Percentiles rank a stretch among this genome's conserved stretches.
Evolutionary conservation across 352 stramenopile species (phyloP).

Genomic region (Pythium guiyangense): DNA sequence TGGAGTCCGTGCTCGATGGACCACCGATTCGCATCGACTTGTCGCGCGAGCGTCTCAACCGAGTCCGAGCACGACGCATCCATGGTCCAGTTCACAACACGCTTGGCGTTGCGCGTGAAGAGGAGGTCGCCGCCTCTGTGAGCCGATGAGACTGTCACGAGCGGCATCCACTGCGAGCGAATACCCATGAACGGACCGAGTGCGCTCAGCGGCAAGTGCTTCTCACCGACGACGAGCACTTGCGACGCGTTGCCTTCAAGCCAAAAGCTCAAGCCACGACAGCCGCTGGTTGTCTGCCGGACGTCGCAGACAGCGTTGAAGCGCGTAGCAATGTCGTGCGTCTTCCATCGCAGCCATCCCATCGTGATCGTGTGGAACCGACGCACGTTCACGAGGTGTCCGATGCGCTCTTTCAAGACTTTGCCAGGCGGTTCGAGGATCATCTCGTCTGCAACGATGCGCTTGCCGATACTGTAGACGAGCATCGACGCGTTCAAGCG

Average conservation of each 20-base stretch:
- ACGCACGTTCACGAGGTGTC: conserved; percentile 30
- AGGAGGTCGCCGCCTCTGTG: conserved; percentile 29
- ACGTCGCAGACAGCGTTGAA: conserved; percentile 34
- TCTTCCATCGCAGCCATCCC: conserved; percentile 30
- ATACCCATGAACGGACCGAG: conserved; percentile 33
- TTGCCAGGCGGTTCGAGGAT: conserved; percentile 6
- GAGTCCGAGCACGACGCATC: conserved; percentile 31
- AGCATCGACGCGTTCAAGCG: conserved; percentile 35
- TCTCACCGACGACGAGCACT: conserved; percentile 34
- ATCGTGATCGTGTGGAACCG: conserved; percentile 45
- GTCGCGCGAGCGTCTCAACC: conserved; percentile 29
- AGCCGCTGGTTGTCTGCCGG: conserved; percentile 5
- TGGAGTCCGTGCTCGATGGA: conserved; percentile 42
- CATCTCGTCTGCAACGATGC: conserved; percentile 33
- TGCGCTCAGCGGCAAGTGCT: conserved; percentile 22
- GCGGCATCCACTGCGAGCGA: conserved; percentile 32
- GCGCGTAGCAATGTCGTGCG: conserved; percentile 25
- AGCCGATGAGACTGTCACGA: conserved; percentile 28
- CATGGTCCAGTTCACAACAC: conserved; percentile 20
- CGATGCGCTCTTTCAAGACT: conserved; percentile 8
- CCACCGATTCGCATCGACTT: conserved; percentile 36
- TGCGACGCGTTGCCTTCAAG: conserved; percentile 17
- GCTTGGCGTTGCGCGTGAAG: conserved; percentile 23
- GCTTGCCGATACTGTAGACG: conserved; percentile 35
- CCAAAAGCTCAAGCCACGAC: conserved; percentile 29